These are phyloP conservation scores for Podospora conica DNA, from an alignment of 495 filamentous ascomycete species.

Conservation along the genomic window DNA sequence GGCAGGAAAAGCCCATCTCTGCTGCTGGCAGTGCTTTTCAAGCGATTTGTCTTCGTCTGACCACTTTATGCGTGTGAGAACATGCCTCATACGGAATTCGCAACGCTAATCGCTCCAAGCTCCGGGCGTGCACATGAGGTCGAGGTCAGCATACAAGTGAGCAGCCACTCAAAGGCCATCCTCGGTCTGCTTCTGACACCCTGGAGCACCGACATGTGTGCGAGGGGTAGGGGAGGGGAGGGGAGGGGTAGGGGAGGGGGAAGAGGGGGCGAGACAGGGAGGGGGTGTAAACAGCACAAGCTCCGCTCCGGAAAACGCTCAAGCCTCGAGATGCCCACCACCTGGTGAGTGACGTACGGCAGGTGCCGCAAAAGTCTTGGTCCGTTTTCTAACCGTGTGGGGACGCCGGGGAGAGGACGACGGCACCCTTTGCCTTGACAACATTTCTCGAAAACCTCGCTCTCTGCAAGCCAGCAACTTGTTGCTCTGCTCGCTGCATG, in stretches of 20 bases:
- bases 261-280: too few relatives aligned
- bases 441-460: neutral
- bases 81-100: neutral
- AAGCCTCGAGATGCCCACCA: neutral
- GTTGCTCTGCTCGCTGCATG: neutral
- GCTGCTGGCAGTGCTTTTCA: neutral
- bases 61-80: neutral
- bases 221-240: neutral
- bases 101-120: neutral
- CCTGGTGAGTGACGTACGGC: neutral
- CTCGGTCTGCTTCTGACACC: conserved; percentile 13
- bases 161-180: conserved; percentile 20
- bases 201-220: neutral
- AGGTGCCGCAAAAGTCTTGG: neutral
- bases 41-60: neutral
- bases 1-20: neutral
- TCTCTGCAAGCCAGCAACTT: neutral
- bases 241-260: neutral
- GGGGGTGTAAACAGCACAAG: conserved; percentile 4
- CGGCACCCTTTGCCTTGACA: neutral
- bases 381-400: conserved; percentile 1
- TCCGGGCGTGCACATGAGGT: conserved; percentile 28
- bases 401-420: neutral
- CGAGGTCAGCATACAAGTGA: conserved; percentile 24
- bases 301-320: neutral